Conservation (phyloP, 2,329 filamentous ascomycete genomes). For the Penicillium psychrosexuale region DNA sequence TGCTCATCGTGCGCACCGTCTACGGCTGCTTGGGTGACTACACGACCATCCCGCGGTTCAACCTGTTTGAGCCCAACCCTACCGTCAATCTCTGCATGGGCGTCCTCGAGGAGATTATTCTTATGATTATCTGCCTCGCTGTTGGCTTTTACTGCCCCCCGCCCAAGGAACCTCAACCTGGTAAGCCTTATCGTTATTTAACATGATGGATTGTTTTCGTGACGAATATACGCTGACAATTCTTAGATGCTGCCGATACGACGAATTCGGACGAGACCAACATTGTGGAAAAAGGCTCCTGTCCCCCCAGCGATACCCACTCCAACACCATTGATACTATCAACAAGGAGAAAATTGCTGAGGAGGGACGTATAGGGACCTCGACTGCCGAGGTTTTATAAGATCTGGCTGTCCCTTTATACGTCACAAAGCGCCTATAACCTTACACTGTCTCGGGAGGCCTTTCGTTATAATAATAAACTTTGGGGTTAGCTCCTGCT, state of each 20-base stretch:
- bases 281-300: not conserved
- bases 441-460: not conserved
- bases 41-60: not conserved
- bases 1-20: not conserved
- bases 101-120: not conserved
- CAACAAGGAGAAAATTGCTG: not conserved
- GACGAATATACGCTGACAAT: not conserved
- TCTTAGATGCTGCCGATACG: not conserved
- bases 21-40: not conserved
- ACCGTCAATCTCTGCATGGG: not conserved
- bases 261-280: not conserved
- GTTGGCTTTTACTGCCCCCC: not conserved
- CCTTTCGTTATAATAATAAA: not conserved
- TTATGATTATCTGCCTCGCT: not conserved
- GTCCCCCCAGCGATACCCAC: too few relatives aligned
- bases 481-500: not conserved
- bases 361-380: not conserved
- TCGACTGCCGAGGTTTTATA: not conserved
- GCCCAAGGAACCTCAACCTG: not conserved
- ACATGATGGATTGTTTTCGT: not conserved
- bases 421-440: not conserved
- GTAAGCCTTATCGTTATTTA: not conserved
- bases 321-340: not conserved
- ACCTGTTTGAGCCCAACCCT: not conserved
- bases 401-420: not conserved